A percentile compares a stretch with the other conserved stretches of the same genome.
phyloP scores from a whole-genome alignment of 2,329 filamentous ascomycete species.

The Chrysosporium queenslandicum region DNA sequence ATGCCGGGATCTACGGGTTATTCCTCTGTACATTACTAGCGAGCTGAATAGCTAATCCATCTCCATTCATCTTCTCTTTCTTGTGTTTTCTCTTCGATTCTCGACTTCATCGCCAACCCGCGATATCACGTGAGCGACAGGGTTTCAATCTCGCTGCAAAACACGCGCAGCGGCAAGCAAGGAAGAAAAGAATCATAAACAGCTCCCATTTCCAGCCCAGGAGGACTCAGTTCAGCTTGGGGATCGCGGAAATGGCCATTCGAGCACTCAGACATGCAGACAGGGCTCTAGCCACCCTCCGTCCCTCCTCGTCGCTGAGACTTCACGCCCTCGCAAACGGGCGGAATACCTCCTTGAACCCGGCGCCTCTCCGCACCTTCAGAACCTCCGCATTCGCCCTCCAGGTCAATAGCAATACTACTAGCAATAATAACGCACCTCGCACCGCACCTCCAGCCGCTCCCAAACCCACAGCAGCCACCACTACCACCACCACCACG shows the following conservation, averaged over 20 bases:
- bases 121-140: background rate
- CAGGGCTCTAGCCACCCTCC: background rate
- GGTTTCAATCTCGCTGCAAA: background rate
- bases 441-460: background rate
- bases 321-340: background rate
- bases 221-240: background rate
- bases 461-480: no score
- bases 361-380: slow-evolving; percentile 12
- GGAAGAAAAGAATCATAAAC: background rate
- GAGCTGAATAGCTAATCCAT: background rate
- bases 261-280: slow-evolving; percentile 3
- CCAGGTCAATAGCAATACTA: slow-evolving; percentile 10
- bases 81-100: background rate
- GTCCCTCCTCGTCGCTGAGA: background rate
- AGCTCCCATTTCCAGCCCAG: background rate
- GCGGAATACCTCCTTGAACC: background rate
- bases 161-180: background rate
- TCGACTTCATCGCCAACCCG: background rate
- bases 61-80: background rate
- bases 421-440: background rate
- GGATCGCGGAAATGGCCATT: slow-evolving; percentile 4
- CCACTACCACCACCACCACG: no score
- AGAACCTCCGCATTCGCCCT: slow-evolving; percentile 14
- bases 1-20: no score
- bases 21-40: slow-evolving; percentile 9